Base-by-base conservation (phyloP, 257 asterid species). In the Gentiana dahurica region DNA sequence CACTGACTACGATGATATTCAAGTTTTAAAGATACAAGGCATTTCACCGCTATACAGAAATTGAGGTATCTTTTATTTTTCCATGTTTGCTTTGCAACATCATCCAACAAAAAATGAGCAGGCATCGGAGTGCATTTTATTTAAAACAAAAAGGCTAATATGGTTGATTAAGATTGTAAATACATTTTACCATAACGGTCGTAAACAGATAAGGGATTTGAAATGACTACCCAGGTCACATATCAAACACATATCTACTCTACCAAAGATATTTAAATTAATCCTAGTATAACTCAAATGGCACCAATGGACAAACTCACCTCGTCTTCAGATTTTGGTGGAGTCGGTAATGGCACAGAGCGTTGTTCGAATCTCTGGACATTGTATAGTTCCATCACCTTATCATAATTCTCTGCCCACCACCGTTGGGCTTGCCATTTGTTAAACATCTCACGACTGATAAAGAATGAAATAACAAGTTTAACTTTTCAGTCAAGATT, bases 391-490 rank as follows among this genome's bases (percentile, higher is more conserved):
- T 90, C 97, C 86, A 84, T 78, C 33, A 90, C 94, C 67, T 76
- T 90, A 65, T 90, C 96, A 48, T 74, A 71, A 74, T 90, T 90
- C 74, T 84, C 96, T 1, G 80, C 81, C 97, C 97, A 90, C 97
- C 97, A 90, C 51, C 68, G 62, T 67, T 90, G 97, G 64, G 96
- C 97, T 74, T 82, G 88, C 89, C 93, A 80, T 75, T 86, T 90
- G 75, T 79, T 82, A 71, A 86, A 90, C 68, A 87, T 69, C 51
- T 90, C 98, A 62, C 96, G 98, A 65, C 98, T 90, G 78, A 60
- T 64, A 59, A 57, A 72, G 9, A 41, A 4, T 41, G 9, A 41
- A 1, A 2, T 5, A 41, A 7, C 6, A 41, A 41, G 8, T 5
- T 41, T 41, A 41, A 10, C 46, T 10, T 5, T 41, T 41, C 6